Conservation (phyloP, 768 basidiomycete genomes). For the Panaeolus papilionaceus region DNA sequence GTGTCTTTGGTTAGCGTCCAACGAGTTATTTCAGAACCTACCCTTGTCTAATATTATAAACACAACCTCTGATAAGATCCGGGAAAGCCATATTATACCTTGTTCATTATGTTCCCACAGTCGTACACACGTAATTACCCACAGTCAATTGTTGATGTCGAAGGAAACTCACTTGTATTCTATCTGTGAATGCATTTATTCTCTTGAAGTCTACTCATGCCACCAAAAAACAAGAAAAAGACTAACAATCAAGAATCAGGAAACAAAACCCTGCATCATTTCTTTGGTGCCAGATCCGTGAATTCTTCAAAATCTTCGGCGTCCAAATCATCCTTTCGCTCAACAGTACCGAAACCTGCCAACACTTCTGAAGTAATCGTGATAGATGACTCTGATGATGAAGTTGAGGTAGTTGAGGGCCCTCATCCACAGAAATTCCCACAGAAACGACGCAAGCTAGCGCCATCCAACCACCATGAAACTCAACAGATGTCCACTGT, state of each 20-base stretch:
- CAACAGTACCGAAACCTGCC: slow-evolving; percentile 8
- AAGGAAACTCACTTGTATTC: background rate
- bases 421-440: slow-evolving; percentile 9
- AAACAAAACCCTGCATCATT: slow-evolving; percentile 51
- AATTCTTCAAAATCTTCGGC: slow-evolving; percentile 15
- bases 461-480: slow-evolving; percentile 8
- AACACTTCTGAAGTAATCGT: slow-evolving; percentile 53
- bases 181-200: background rate
- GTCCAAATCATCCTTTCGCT: slow-evolving; percentile 1
- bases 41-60: background rate
- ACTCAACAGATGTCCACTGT: background rate
- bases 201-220: slow-evolving; percentile 33
- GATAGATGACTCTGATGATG: slow-evolving; percentile 64
- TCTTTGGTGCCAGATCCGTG: slow-evolving; percentile 42
- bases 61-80: background rate
- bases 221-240: slow-evolving; percentile 40
- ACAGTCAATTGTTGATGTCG: background rate
- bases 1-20: background rate
- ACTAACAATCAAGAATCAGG: slow-evolving; percentile 36
- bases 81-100: background rate
- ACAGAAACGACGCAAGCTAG: slow-evolving; percentile 32
- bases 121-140: background rate
- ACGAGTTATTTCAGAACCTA: background rate
- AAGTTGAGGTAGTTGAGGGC: slow-evolving; percentile 40
- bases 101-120: background rate